Base-by-base conservation (phyloP, 2,329 filamentous ascomycete genomes). In the Cercospora beticola region DNA sequence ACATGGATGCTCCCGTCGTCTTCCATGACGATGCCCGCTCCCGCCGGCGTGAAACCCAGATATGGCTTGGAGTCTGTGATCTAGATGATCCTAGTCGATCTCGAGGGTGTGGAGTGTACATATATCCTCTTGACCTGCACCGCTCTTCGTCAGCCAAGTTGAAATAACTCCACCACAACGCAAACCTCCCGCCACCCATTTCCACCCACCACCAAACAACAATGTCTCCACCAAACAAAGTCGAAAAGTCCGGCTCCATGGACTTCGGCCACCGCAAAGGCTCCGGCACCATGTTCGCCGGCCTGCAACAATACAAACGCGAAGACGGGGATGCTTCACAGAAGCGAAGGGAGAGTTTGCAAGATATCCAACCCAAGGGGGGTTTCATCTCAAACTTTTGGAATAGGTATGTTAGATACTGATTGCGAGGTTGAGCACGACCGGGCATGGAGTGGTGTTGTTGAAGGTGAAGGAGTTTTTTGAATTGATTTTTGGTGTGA, bases 261-360 rank as follows among this genome's bases (percentile, higher is more conserved):
- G 65, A 65, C 36, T 67, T 65, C 62, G 65, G 68, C 21, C 65
- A 67, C 65, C 66, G 66, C 18, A 58, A 67, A 30, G 66, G 66
- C n/a, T 59, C 61, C 10, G 62, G 56, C 21, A 54, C 57, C 18
- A 57, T 70, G 57, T 70, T 70, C 58, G 57, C 68, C n/a, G 68
- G 68, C 14, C 31, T 70, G 9, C 61, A 70, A 43, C 65, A 70
- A 30, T 70, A 70, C 57, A 70, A 70, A n/a, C 57, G 68, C 18
- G 59, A 70, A 23, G 65, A 67, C 9, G 62, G 61, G 0, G 14
- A 31, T 16, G 68, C 68, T 2, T 46, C 68, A 1, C 43, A 67
- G 23, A 30, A 60, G 16, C 65, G 68, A 28, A 43, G 68, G 14
- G 57, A 64, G 43, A 62, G 57, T n/a, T 33, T 70, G 56, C 59